A percentile compares a stretch with the other conserved stretches of the same genome.
Conservation (phyloP, 2,329 filamentous ascomycete species). For the Parastagonospora nodorum region DNA sequence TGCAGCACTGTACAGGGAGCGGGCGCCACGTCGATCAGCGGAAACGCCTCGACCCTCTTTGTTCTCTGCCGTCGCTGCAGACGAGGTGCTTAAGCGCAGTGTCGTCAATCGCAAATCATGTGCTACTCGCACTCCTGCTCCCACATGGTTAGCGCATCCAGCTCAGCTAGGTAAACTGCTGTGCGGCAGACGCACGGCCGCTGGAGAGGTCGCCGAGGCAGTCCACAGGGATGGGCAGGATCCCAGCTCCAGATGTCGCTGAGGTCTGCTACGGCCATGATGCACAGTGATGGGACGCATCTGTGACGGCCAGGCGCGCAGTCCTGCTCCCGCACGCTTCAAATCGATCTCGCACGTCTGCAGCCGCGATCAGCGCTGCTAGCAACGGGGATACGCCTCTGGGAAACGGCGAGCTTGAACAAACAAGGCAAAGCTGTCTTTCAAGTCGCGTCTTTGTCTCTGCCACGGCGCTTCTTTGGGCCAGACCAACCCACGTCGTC, state of each 20-base stretch:
- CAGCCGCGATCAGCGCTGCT: slow-evolving; percentile 19
- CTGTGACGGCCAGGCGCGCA: slow-evolving; percentile 13
- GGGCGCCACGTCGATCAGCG: slow-evolving; percentile 18
- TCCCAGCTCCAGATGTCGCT: slow-evolving; percentile 24
- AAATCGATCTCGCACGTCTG: slow-evolving; percentile 9
- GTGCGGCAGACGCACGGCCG: slow-evolving; percentile 33
- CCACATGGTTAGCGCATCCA: slow-evolving; percentile 34
- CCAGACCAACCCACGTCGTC: slow-evolving; percentile 36
- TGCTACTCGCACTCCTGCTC: slow-evolving; percentile 33
- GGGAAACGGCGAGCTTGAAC: slow-evolving; percentile 28
- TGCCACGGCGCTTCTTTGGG: slow-evolving; percentile 30
- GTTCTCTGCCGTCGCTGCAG: slow-evolving; percentile 24
- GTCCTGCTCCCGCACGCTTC: slow-evolving; percentile 14
- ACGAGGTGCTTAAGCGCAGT: slow-evolving; percentile 24
- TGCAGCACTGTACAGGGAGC: slow-evolving; percentile 27
- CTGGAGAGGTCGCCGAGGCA: slow-evolving; percentile 37
- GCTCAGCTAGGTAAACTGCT: slow-evolving; percentile 31
- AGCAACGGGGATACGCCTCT: slow-evolving; percentile 22
- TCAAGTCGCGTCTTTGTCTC: slow-evolving; percentile 37
- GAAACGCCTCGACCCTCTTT: slow-evolving; percentile 11
- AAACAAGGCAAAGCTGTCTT: slow-evolving; percentile 23
- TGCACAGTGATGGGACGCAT: slow-evolving; percentile 19
- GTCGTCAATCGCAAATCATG: slow-evolving; percentile 30
- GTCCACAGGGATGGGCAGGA: slow-evolving; percentile 19
- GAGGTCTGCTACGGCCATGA: slow-evolving; percentile 5